phyloP scores from a whole-genome alignment of 805 yeast genomes.

The Starmerella apicola region DNA sequence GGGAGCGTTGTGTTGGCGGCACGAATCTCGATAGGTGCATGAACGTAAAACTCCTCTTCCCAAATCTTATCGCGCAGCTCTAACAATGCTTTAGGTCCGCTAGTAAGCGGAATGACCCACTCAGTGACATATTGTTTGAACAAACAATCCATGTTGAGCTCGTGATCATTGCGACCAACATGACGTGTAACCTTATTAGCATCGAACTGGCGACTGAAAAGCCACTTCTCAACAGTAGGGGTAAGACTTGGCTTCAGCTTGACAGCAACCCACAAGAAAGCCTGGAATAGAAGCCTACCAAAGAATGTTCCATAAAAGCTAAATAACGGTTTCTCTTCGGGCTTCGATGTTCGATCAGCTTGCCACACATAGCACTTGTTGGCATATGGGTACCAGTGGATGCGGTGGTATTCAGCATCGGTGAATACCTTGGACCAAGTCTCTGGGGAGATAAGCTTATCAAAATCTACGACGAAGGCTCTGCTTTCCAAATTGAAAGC shows the following conservation, averaged over 20 bases:
- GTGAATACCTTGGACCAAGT: constrained; percentile 73
- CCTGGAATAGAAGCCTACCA: constrained; percentile 72
- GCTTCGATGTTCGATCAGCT: constrained; percentile 62
- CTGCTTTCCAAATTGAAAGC: constrained; percentile 65
- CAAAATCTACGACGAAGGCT: constrained; percentile 72
- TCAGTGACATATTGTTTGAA: constrained; percentile 90
- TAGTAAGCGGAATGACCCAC: constrained; percentile 85
- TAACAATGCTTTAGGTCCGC: constrained; percentile 60
- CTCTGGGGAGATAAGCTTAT: constrained; percentile 44
- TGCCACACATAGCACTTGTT: constrained; percentile 82
- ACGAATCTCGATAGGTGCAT: constrained; percentile 90
- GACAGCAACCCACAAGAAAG: constrained; percentile 67
- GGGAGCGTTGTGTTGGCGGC: constrained; percentile 61
- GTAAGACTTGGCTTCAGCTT: constrained; percentile 62
- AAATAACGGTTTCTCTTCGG: constrained; percentile 48
- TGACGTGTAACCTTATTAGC: constrained; percentile 37
- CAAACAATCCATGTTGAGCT: constrained; percentile 88
- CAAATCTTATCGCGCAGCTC: constrained; percentile 37
- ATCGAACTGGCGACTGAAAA: constrained; percentile 65
- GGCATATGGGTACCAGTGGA: constrained; percentile 97
- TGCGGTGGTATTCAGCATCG: constrained; percentile 76
- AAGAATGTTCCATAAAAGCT: constrained; percentile 77
- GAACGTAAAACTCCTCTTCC: constrained; percentile 63
- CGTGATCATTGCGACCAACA: constrained; percentile 71
- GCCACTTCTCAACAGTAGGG: constrained; percentile 73